Evolutionary conservation across 2,329 filamentous ascomycete species (phyloP).

Genomic region (Pseudophaeomoniella oleicola): DNA sequence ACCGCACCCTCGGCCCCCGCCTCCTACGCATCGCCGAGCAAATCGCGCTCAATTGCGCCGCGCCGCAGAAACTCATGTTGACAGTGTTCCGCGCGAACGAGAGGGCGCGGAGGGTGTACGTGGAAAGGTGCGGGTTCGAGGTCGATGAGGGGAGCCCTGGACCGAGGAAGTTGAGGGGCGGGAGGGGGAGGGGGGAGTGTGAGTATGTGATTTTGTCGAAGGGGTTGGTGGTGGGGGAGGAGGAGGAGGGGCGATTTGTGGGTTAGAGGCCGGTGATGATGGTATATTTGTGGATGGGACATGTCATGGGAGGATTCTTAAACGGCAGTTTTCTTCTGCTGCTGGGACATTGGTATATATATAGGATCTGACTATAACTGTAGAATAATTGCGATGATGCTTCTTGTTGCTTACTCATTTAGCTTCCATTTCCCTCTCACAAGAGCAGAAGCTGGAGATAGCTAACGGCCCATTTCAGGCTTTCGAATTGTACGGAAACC

Average conservation of each 20-base stretch:
- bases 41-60: slow-evolving; percentile 27
- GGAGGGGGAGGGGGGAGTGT: slow-evolving; percentile 28
- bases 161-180: slow-evolving; percentile 33
- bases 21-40: slow-evolving; percentile 35
- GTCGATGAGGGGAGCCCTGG: slow-evolving; percentile 38
- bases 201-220: slow-evolving; percentile 42
- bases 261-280: too few relatives aligned
- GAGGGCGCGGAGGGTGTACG: slow-evolving; percentile 33
- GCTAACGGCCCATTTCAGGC: too few relatives aligned
- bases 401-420: too few relatives aligned
- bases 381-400: too few relatives aligned
- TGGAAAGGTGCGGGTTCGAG: slow-evolving; percentile 30
- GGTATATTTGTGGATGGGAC: too few relatives aligned
- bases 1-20: slow-evolving; percentile 34
- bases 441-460: too few relatives aligned
- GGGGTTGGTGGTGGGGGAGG: slow-evolving; percentile 12
- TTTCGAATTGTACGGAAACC: too few relatives aligned
- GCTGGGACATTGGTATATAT: too few relatives aligned
- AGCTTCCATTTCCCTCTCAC: too few relatives aligned
- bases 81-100: slow-evolving; percentile 42
- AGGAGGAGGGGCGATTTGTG: slow-evolving; percentile 5
- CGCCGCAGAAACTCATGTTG: slow-evolving; percentile 43
- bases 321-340: too few relatives aligned
- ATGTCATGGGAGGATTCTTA: too few relatives aligned
- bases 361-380: too few relatives aligned